A percentile compares a stretch with the other conserved stretches of the same genome.
phyloP scores from a whole-genome alignment of 805 yeast genomes.

The Kodamaea jinghongensis region DNA sequence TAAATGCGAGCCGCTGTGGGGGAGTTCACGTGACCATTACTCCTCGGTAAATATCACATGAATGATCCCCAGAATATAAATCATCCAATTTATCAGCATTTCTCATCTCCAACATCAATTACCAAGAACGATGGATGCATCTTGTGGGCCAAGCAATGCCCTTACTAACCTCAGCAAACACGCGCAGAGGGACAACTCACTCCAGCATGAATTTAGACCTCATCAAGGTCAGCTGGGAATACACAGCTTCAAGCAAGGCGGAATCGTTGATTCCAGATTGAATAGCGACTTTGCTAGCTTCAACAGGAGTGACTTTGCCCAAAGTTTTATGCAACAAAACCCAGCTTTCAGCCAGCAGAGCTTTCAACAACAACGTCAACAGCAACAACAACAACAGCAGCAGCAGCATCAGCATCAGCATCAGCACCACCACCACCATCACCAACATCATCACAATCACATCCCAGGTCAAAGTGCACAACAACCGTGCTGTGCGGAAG shows the following conservation, averaged over 20 bases:
- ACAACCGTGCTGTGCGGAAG: too few species aligned
- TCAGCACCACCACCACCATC: constrained; percentile 6
- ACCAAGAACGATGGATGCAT: constrained; percentile 28
- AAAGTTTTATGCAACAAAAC: constrained; percentile 11
- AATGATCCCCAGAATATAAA: not conserved
- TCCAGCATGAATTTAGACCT: constrained; percentile 30
- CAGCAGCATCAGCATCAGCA: constrained; percentile 8
- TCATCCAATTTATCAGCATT: not conserved
- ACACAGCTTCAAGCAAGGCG: constrained; percentile 14
- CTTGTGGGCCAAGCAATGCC: constrained; percentile 48
- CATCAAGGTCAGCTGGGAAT: constrained; percentile 5
- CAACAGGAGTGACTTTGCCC: constrained; percentile 18
- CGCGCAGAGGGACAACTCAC: constrained; percentile 39
- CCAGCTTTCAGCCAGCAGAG: constrained; percentile 9
- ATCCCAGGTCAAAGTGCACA: too few species aligned
- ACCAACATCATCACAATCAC: constrained; percentile 6
- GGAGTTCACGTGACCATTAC: not conserved
- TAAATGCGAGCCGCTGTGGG: too few species aligned
- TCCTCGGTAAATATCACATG: not conserved
- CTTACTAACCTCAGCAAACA: constrained; percentile 40
- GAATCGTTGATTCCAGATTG: constrained; percentile 29
- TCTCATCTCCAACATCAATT: not conserved
- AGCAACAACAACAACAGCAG: constrained; percentile 12
- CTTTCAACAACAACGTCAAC: constrained; percentile 2
- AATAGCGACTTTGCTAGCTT: constrained; percentile 41